phyloP scores from a whole-genome alignment of 768 basidiomycete species.

The Wakefieldia striispora region DNA sequence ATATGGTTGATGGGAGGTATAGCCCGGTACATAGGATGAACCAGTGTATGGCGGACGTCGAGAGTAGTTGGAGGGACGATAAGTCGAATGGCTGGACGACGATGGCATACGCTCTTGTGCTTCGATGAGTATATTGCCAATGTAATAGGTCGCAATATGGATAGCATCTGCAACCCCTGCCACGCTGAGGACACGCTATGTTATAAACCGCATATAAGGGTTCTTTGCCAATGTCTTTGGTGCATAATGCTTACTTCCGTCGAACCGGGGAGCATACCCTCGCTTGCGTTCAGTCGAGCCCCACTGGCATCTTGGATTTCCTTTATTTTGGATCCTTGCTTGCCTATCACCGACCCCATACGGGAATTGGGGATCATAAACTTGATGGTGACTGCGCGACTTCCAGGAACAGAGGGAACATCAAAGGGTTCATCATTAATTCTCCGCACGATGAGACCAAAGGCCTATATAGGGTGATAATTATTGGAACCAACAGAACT shows the following conservation, averaged over 20 bases:
- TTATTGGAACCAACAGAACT: not conserved
- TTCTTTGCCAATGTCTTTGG: not conserved
- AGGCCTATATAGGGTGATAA: constrained; percentile 59
- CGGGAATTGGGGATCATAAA: constrained; percentile 99
- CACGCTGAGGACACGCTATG: constrained; percentile 92
- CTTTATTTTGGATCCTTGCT: constrained; percentile 97
- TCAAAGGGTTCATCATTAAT: constrained; percentile 99
- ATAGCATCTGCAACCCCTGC: constrained; percentile 99
- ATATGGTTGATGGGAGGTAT: constrained; percentile 46
- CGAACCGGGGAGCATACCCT: constrained; percentile 98
- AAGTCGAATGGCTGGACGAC: constrained; percentile 49
- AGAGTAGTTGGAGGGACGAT: constrained; percentile 63
- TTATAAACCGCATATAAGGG: constrained; percentile 16
- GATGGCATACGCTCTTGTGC: constrained; percentile 80
- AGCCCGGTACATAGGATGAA: constrained; percentile 73
- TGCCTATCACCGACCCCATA: constrained; percentile 99
- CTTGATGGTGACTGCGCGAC: constrained; percentile 98
- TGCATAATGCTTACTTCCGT: constrained; percentile 71
- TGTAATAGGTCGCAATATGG: constrained; percentile 99
- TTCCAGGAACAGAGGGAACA: constrained; percentile 95
- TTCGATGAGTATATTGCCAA: constrained; percentile 96
- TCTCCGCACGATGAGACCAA: constrained; percentile 95
- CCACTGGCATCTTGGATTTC: constrained; percentile 99
- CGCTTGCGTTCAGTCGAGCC: constrained; percentile 92
- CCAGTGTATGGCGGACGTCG: constrained; percentile 47